phyloP scores from a whole-genome alignment of 345 rosid genomes.

The Bruguiera parviflora region DNA sequence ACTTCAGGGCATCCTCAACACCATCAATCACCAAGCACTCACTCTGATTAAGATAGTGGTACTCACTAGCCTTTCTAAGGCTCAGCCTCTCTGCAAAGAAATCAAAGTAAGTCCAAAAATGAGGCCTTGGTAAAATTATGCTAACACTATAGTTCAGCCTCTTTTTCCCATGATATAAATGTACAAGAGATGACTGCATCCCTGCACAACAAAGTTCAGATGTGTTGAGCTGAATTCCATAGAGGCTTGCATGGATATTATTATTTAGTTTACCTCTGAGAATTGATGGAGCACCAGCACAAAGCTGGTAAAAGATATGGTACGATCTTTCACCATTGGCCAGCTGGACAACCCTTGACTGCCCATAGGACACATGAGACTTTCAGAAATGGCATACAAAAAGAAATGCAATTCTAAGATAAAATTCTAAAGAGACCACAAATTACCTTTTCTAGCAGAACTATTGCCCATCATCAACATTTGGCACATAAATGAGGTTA shows the following conservation, averaged over 20 bases:
- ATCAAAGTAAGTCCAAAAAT: neutral
- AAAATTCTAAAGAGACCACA: constrained; percentile 22
- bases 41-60: constrained; percentile 85
- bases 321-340: constrained; percentile 85
- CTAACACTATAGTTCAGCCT: neutral
- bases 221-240: neutral
- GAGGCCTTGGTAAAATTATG: neutral
- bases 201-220: neutral
- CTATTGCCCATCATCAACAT: constrained; percentile 37
- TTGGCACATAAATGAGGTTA: constrained; percentile 14
- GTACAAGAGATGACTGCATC: neutral
- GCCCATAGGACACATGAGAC: constrained; percentile 36
- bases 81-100: constrained; percentile 63
- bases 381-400: constrained; percentile 30
- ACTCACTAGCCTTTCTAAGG: constrained; percentile 72
- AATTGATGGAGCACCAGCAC: constrained; percentile 86
- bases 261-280: constrained; percentile 61
- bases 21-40: constrained; percentile 69
- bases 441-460: constrained; percentile 88
- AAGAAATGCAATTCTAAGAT: constrained; percentile 12
- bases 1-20: constrained; percentile 71
- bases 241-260: constrained; percentile 9
- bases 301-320: constrained; percentile 85
- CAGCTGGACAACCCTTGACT: constrained; percentile 95
- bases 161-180: neutral